Evolutionary conservation across 2,329 filamentous ascomycete genomes (phyloP), one percentile per base, ranked within the genome.

Genomic region (Paecilomyces niveus): DNA sequence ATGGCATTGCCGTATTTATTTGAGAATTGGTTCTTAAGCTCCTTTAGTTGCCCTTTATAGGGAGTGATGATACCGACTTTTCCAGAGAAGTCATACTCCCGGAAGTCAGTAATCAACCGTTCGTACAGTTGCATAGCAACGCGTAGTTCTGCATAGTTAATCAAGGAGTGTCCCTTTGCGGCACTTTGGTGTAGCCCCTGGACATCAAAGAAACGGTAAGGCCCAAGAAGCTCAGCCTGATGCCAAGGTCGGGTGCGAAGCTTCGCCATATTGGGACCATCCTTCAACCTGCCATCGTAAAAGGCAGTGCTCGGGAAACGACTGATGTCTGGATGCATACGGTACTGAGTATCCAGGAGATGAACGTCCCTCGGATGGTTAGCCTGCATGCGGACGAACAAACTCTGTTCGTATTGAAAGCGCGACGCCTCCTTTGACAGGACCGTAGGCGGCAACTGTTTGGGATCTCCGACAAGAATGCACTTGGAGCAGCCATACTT

Each of bases 311-410:
- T 96, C 1, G 95, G 94, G 73, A 97, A 99, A 56, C 80, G 74
- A 73, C 92, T 96, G 71, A 99, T 99, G 65, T 94, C 90, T 0
- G 95, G 94, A 76, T 99, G 94, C 95, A 99, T 99, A 75, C 94
- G 94, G 72, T 99, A 99, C 71, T 99, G 94, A 58, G 89, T 94
- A 70, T 97, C 93, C n/a, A 99, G 85, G 26, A 99, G 81, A 77
- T 99, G 93, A 15, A 99, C 87, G 63, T 95, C 89, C 32, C 89
- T 80, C 0, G 91, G 90, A 67, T 93, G 88, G 63, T 97, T 97
- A 67, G 87, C 87, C 71, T 97, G 94, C 93, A 99, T 99, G 33
- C 94, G 89, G 57, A 97, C 94, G 78, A 99, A 99, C 75, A 99
- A 80, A 82, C 91, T 96, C 77, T 99, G 94, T 70, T 97, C 93